Conservation (phyloP, 2,329 filamentous ascomycete genomes). For the Pseudogymnoascus sp. region DNA sequence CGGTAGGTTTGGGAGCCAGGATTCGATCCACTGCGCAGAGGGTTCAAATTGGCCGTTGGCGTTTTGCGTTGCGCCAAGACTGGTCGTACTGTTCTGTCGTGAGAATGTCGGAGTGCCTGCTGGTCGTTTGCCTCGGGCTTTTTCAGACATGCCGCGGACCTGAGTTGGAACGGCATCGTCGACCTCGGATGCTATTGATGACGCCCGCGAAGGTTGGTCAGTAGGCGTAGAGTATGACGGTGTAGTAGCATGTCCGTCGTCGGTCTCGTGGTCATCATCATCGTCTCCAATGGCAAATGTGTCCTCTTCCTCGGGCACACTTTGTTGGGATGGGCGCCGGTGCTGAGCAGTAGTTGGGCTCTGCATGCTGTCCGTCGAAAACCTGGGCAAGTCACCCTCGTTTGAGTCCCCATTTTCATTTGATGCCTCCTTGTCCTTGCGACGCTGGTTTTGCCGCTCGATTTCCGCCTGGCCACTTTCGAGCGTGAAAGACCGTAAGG, state of each 20-base stretch:
- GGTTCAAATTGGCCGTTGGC: constrained; percentile 61
- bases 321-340: constrained; percentile 48
- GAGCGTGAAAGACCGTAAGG: constrained; percentile 76
- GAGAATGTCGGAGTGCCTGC: constrained; percentile 76
- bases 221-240: constrained; percentile 58
- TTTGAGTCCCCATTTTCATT: constrained; percentile 41
- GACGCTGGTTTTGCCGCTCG: constrained; percentile 64
- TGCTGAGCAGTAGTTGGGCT: constrained; percentile 51
- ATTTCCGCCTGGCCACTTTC: constrained; percentile 90
- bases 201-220: constrained; percentile 54
- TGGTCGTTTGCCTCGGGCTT: constrained; percentile 92
- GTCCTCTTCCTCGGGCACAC: constrained; percentile 69
- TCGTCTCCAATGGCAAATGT: constrained; percentile 85
- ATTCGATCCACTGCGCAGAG: constrained; percentile 79
- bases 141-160: constrained; percentile 89
- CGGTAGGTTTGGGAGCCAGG: constrained; percentile 85
- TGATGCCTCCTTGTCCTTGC: constrained; percentile 51
- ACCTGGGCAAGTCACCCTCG: constrained; percentile 36
- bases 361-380: constrained; percentile 60
- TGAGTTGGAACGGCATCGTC: constrained; percentile 80
- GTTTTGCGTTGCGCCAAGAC: constrained; percentile 38
- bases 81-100: constrained; percentile 81
- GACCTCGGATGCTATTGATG: constrained; percentile 56
- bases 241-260: constrained; percentile 45
- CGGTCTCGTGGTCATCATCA: constrained; percentile 49